Base-by-base conservation (phyloP, 371 early-diverging fungal genomes). In the Dichotomocladium elegans region DNA sequence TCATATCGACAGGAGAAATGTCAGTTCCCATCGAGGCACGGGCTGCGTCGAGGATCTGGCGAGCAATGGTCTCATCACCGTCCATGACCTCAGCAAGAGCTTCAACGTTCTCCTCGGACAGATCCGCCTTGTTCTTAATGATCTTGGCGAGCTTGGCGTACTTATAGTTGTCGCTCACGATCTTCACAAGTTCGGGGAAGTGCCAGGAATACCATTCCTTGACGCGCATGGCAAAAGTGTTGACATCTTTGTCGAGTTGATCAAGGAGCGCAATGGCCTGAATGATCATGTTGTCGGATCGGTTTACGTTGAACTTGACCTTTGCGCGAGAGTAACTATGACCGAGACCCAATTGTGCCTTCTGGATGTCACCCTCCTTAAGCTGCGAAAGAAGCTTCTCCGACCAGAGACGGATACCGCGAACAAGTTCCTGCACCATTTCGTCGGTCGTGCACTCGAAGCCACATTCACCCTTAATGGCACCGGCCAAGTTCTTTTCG, bases 131-230 rank as follows among this genome's bases (percentile, higher is more conserved):
- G 90, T 95, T 92, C 76, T 87, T 84, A 70, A 98, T 92, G 41
- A 88, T 68, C 70, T 89, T 87, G 54, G 88, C 90, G 47, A 94
- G 81, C 53, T 85, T 83, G 59, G 96, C 96, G 68, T 88, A 99
- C 64, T 86, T 80, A 65, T 82, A 83, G 75, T 95, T 94, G 77
- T 98, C 97, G 61, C 79, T 80, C 57, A 96, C 89, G 57, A 99
- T 91, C 80, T 94, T 94, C 75, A 88, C 85, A 61, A 99, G 82
- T 81, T 99, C 98, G 37, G 99, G 99, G 84, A 98, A 99, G 70
- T 97, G 96, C 97, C 96, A 99, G 43, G 91, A 91, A 77, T 99
- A 99, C 97, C 98, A 97, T 79, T 99, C 98, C 66, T 64, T 66
- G 53, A 86, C 81, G 57, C 94, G 85, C 94, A 95, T 95, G 30